These are phyloP conservation scores for Alternaria metachromatica DNA, from an alignment of 2,329 filamentous ascomycete genomes.

Conservation along the genomic window DNA sequence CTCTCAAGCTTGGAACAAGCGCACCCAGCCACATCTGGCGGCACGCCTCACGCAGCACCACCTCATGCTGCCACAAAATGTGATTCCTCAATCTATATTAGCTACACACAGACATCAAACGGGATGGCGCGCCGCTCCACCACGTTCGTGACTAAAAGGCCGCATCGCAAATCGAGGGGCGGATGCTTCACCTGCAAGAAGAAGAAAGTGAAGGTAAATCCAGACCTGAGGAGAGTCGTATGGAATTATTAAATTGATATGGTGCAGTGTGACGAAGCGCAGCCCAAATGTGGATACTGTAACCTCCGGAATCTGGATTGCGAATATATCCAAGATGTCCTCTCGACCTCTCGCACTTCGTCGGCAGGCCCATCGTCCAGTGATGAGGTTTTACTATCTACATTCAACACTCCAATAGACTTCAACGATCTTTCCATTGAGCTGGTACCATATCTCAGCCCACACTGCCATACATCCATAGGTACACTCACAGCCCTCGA, in stretches of 20 bases:
- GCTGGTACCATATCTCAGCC: slow-evolving; percentile 23
- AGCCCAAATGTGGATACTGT: slow-evolving; percentile 39
- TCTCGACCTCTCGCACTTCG: slow-evolving; percentile 3
- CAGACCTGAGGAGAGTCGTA: neutral
- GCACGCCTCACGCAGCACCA: neutral
- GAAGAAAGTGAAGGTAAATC: slow-evolving; percentile 44
- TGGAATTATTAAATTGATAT: neutral
- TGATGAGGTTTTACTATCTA: neutral
- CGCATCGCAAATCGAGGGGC: slow-evolving; percentile 41
- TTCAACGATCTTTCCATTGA: slow-evolving; percentile 19
- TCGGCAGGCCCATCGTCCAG: neutral
- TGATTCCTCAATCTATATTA: neutral
- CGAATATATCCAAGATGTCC: slow-evolving; percentile 26
- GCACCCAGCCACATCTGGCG: neutral
- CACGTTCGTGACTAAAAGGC: slow-evolving; percentile 41
- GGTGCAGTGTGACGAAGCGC: slow-evolving; percentile 39
- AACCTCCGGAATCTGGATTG: slow-evolving; percentile 31
- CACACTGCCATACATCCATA: slow-evolving; percentile 24
- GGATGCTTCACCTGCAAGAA: slow-evolving; percentile 42
- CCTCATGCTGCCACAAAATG: neutral
- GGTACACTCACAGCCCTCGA: slow-evolving; percentile 30
- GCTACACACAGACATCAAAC: neutral
- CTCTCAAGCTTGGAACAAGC: neutral
- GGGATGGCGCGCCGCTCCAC: slow-evolving; percentile 34
- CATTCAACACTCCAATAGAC: slow-evolving; percentile 5